Percentiles rank a stretch among this genome's conserved stretches.
Conservation (phyloP, 192 early-diverging fungal species). For the Podila verticillata region DNA sequence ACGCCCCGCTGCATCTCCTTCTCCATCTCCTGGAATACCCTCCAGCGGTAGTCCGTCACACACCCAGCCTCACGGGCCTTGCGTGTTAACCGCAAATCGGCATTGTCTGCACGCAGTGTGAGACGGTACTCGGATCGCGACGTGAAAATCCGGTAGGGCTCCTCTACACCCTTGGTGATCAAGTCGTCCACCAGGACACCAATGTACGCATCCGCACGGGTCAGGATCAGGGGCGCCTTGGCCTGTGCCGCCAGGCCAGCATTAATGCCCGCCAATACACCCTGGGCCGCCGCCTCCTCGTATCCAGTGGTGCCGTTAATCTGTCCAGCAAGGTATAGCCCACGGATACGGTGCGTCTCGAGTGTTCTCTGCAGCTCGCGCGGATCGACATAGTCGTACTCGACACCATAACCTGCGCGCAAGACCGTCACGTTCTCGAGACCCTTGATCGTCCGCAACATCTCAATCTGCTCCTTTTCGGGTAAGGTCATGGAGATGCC, state of each 20-base stretch:
- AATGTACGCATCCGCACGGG: slow-evolving; percentile 82
- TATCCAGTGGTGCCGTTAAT: slow-evolving; percentile 92
- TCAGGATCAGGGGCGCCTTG: slow-evolving; percentile 68
- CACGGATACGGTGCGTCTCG: slow-evolving; percentile 81
- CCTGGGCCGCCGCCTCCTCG: slow-evolving; percentile 86
- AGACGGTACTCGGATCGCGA: slow-evolving; percentile 87
- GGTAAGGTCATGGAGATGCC: slow-evolving; percentile 89
- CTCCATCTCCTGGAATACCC: slow-evolving; percentile 51
- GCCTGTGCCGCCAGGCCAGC: slow-evolving; percentile 69
- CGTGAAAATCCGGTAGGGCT: slow-evolving; percentile 87
- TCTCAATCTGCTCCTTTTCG: slow-evolving; percentile 74
- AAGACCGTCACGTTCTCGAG: slow-evolving; percentile 80
- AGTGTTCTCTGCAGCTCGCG: slow-evolving; percentile 78
- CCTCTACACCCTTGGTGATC: slow-evolving; percentile 82
- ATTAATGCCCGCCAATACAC: slow-evolving; percentile 81
- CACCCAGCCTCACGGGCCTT: slow-evolving; percentile 70
- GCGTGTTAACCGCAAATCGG: slow-evolving; percentile 76
- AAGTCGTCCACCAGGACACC: slow-evolving; percentile 86
- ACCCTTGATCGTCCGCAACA: slow-evolving; percentile 77
- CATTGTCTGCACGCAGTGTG: slow-evolving; percentile 80
- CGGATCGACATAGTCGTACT: slow-evolving; percentile 88
- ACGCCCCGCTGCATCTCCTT: slow-evolving; percentile 59
- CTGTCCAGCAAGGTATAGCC: slow-evolving; percentile 84
- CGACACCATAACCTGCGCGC: slow-evolving; percentile 77
- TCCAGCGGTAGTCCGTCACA: slow-evolving; percentile 60